These are phyloP conservation scores for Hypoxylon intermedium DNA, from an alignment of 495 filamentous ascomycete genomes.

Conservation along the genomic window DNA sequence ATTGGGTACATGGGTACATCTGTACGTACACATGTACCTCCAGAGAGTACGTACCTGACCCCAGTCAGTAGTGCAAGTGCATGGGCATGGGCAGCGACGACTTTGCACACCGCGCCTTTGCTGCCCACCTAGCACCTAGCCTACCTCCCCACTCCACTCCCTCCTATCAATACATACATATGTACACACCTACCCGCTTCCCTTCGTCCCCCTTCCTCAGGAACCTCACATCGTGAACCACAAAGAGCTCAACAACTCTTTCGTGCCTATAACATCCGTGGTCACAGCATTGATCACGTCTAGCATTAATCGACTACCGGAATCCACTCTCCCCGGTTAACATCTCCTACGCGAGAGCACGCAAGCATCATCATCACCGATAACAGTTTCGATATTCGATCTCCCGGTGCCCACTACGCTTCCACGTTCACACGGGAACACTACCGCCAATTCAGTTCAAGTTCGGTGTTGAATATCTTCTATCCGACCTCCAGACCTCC, in stretches of 20 bases:
- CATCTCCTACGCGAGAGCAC: constrained; percentile 29
- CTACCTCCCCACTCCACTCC: constrained; percentile 39
- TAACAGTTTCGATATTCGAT: constrained; percentile 16
- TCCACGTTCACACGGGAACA: constrained; percentile 21
- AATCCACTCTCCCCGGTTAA: constrained; percentile 7
- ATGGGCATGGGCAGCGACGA: not conserved
- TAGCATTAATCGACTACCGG: constrained; percentile 30
- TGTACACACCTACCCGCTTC: constrained; percentile 41
- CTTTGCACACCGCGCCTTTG: constrained; percentile 43
- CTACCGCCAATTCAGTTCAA: constrained; percentile 5
- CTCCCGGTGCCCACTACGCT: constrained; percentile 10
- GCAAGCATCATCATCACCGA: constrained; percentile 17
- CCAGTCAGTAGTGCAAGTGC: constrained; percentile 16
- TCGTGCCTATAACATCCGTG: constrained; percentile 27
- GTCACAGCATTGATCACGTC: constrained; percentile 35
- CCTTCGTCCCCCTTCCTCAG: constrained; percentile 16
- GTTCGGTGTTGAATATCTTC: constrained; percentile 34
- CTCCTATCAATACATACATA: constrained; percentile 45
- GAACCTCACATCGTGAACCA: constrained; percentile 33
- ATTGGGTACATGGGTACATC: constrained; percentile 14
- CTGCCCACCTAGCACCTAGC: constrained; percentile 32
- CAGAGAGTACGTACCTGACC: constrained; percentile 33
- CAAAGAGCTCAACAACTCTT: constrained; percentile 30
- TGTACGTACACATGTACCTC: constrained; percentile 15
- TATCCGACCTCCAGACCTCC: constrained; percentile 1